These are phyloP conservation scores for Hypericum perforatum DNA, from an alignment of 345 rosid species.

Conservation along the genomic window DNA sequence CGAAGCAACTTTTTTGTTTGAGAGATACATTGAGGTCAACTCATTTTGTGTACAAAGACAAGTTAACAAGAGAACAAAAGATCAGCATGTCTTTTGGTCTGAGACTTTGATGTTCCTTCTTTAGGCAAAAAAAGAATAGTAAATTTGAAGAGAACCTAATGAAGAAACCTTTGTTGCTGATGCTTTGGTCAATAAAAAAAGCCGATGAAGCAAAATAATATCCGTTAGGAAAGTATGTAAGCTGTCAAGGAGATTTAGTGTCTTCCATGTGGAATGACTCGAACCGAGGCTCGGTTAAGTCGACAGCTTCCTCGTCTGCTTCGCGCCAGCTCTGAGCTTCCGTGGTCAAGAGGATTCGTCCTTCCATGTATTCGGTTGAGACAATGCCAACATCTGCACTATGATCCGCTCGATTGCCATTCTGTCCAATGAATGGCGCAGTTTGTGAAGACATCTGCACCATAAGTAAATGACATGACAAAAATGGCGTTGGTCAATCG, in stretches of 20 bases:
- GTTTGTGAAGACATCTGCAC: conserved; percentile 32
- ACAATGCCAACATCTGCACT: conserved; percentile 10
- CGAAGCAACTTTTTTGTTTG: no score
- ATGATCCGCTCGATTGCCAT: conserved; percentile 19
- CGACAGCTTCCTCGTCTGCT: conserved; percentile 64
- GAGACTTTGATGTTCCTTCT: no score
- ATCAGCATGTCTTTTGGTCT: no score
- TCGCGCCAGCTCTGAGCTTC: conserved; percentile 36
- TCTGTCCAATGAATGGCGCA: conserved; percentile 17
- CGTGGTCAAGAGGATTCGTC: conserved; percentile 37
- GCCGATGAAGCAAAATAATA: neutral
- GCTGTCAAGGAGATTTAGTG: conserved; percentile 23
- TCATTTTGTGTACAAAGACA: no score
- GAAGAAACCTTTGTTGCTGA: no score
- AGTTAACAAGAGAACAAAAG: no score
- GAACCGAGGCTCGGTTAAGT: conserved; percentile 77
- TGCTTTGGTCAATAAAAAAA: no score
- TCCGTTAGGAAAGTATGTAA: neutral
- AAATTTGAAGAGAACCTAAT: no score
- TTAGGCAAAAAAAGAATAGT: no score
- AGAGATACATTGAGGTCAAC: no score
- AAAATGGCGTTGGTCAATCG: no score
- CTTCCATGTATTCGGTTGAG: conserved; percentile 31
- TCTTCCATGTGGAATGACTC: conserved; percentile 63
- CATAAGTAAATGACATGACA: neutral